Base-by-base conservation (phyloP, 345 rosid species). In the Lepidium africanum region DNA sequence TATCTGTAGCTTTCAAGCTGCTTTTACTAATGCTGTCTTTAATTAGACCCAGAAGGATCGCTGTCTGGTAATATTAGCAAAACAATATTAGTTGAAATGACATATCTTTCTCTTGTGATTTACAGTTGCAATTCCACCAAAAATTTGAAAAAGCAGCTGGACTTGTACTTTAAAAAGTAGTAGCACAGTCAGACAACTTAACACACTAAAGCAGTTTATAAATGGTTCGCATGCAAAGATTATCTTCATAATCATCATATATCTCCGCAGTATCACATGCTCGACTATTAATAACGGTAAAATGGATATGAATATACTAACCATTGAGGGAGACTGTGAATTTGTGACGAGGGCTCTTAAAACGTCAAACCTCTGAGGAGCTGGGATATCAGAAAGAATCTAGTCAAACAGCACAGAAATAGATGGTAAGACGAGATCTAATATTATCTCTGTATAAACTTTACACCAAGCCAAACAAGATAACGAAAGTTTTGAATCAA, bases 381-480 rank as follows among this genome's bases (percentile, higher is more conserved):
- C 55, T 67, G 99, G 97, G 77, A 81, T 74, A 78, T 91, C 93
- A 77, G 86, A 87, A 43, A 89, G 66, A 69, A 89, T 83, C 99
- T 91, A 81, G 66, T 78, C 74, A 69, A 36, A 35, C 21, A 71
- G 15, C 45, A 75, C 64, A 17, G 2, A 35, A 47, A 12, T 41
- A 36, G 12, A 47, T 14, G n/a, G 55, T 63, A 13, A 69, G 75
- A 70, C 2, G 19, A 56, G 5, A 63, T 10, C 9, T 15, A 35
- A 36, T 9, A 10, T n/a, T 7, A 38, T 35, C 45, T 53, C 41
- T 52, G 16, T 19, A 8, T 62, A 43, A 46, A 32, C 23, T 56
- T 36, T 30, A 43, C 43, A 67, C 40, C 49, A 59, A 52, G 35
- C 56, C 5, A 1, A 45, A 13, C 3, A 27, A 33, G 56, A 41